These are phyloP conservation scores for Fusarium sp. DNA, from an alignment of 2,329 filamentous ascomycete species.

Conservation along the genomic window DNA sequence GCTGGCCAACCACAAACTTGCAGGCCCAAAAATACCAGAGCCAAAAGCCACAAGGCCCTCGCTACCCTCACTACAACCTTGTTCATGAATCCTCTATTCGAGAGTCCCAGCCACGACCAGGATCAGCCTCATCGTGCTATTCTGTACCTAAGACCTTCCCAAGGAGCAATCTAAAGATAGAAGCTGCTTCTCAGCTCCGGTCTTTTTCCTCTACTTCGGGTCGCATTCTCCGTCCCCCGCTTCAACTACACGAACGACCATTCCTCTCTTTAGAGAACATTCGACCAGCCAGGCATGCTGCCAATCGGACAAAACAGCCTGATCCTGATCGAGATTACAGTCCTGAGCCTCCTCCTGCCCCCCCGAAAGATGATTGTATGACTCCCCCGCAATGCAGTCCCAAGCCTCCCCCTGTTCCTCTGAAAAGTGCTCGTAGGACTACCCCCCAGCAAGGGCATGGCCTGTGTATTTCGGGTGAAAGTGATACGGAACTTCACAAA, in stretches of 20 bases:
- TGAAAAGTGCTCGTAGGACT: not conserved
- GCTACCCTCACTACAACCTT: not conserved
- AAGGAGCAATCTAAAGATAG: not conserved
- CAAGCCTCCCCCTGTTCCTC: not conserved
- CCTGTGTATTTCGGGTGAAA: not conserved
- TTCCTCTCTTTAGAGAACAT: not conserved
- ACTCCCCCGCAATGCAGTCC: accelerated
- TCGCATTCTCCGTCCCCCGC: not conserved
- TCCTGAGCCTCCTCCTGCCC: not conserved
- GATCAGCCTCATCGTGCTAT: not conserved
- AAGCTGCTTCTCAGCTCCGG: not conserved
- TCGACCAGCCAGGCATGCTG: not conserved
- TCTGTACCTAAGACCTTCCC: not conserved
- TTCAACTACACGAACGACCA: not conserved
- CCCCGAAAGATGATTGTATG: not conserved
- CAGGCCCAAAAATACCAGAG: not conserved
- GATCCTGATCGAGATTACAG: not conserved
- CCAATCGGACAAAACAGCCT: not conserved
- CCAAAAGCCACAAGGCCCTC: not conserved
- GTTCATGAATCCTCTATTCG: not conserved
- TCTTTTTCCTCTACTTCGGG: not conserved
- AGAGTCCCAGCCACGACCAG: not conserved
- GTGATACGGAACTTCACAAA: not conserved
- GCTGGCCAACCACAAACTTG: not conserved
- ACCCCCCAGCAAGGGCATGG: not conserved